Evolutionary conservation across 495 filamentous ascomycete genomes (phyloP), one percentile per base, ranked within the genome.

Genomic region (Xylaria grammica): DNA sequence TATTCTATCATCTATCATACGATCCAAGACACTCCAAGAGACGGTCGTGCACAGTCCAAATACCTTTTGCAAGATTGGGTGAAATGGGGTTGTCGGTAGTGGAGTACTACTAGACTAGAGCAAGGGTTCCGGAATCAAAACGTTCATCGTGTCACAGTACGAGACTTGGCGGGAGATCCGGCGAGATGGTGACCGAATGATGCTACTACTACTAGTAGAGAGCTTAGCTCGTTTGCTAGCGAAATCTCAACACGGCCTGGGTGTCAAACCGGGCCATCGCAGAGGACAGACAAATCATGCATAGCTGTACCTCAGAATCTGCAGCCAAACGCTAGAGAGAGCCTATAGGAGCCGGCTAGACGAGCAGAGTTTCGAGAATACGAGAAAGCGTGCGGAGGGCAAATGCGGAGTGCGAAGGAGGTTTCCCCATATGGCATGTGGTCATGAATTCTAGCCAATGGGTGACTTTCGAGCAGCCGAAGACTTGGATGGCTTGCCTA

Each of bases 371-470:
- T 45, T 26, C 17, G 40, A 36, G 60, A 63, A 63, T 63, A 63
- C 60, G 60, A 63, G 60, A 63, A 63, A 46, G 49, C 29, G 42
- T 63, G 38, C 36, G 60, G 49, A 62, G 60, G 30, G 59, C 46
- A 52, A 40, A 61, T 62, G 60, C 36, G 60, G 50, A 54, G 60
- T 54, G 60, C 17, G 20, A 48, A 22, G 56, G 32, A 32, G 24
- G 22, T 65, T 57, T 58, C 62, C 62, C 29, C 32, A 65, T 50
- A 36, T 24, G 62, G 62, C 53, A 65, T 65, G 62, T 57, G 62
- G 54, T 22, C 34, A 26, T 13, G 62, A 13, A 26, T 11, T 11
- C 26, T 17, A 27, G 29, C 62, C 53, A 65, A 58, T 65, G 24
- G 27, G 22, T 8, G 32, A 26, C 4, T 29, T 45, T 10, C 45